Conservation (phyloP, 305 asterid species). For the Ajuga reptans region DNA sequence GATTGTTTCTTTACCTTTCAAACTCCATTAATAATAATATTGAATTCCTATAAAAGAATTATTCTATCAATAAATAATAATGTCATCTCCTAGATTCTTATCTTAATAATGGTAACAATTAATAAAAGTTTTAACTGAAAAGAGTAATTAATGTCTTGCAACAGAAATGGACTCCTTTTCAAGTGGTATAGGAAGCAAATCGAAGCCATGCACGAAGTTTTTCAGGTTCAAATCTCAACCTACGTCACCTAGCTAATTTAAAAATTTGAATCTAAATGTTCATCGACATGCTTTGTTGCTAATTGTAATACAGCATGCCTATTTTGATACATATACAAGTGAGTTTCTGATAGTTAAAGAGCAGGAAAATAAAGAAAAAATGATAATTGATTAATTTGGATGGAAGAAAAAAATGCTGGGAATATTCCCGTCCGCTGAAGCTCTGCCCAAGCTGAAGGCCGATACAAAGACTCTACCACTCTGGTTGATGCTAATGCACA, state of each 20-base stretch:
- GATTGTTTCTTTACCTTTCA: background rate
- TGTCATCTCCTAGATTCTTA: background rate
- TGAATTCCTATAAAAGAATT: background rate
- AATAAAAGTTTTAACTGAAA: constrained; percentile 40
- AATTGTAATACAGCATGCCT: background rate
- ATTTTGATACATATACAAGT: background rate
- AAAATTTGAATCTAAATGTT: constrained; percentile 23
- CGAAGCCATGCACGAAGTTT: constrained; percentile 98
- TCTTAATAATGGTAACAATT: constrained; percentile 23
- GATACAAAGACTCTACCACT: too few relatives aligned
- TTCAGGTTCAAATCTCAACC: constrained; percentile 89
- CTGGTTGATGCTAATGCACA: too few relatives aligned
- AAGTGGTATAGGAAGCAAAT: constrained; percentile 96
- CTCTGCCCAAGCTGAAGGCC: too few relatives aligned
- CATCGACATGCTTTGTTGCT: background rate
- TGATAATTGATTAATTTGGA: too few relatives aligned
- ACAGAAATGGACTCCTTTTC: constrained; percentile 70
- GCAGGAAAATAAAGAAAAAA: too few relatives aligned
- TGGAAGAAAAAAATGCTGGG: too few relatives aligned
- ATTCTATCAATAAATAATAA: constrained; percentile 10
- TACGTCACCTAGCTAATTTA: constrained; percentile 30
- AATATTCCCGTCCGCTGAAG: too few relatives aligned
- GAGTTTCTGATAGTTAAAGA: background rate
- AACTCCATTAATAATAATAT: background rate
- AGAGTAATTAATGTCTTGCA: constrained; percentile 54